These are phyloP conservation scores for Pythium guiyangense DNA, from an alignment of 352 stramenopile genomes.

Conservation along the genomic window DNA sequence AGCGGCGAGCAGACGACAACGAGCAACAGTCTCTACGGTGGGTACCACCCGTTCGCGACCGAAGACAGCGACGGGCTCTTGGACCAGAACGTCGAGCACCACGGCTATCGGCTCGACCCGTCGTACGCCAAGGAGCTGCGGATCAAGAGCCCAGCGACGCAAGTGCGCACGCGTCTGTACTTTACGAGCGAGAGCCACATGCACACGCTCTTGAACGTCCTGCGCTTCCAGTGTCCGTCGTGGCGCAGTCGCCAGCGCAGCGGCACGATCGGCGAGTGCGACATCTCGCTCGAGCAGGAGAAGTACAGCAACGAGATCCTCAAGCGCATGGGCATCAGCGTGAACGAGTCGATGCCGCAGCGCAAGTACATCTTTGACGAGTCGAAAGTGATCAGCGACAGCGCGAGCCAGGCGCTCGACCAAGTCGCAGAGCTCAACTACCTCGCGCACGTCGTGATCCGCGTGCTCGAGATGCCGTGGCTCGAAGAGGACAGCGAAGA, in stretches of 20 bases:
- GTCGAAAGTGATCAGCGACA: conserved; percentile 77
- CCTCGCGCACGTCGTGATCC: conserved; percentile 97
- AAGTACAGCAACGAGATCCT: conserved; percentile 84
- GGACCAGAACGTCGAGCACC: conserved; percentile 76
- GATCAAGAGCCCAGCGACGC: conserved; percentile 91
- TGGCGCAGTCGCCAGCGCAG: conserved; percentile 60
- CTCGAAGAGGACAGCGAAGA: conserved; percentile 79
- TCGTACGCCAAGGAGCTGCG: conserved; percentile 90
- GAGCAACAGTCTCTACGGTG: conserved; percentile 29
- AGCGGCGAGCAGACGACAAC: conserved; percentile 26
- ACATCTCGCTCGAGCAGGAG: conserved; percentile 76
- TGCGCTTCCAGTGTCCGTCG: conserved; percentile 87
- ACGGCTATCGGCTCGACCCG: conserved; percentile 85
- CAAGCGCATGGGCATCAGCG: conserved; percentile 82
- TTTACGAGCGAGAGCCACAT: conserved; percentile 99
- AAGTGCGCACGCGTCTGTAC: conserved; percentile 96
- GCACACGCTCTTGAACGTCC: conserved; percentile 97
- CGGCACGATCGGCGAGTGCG: conserved; percentile 57
- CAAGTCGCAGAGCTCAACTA: conserved; percentile 96
- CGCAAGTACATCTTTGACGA: conserved; percentile 79
- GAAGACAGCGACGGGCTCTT: conserved; percentile 26
- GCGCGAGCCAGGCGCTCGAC: conserved; percentile 66
- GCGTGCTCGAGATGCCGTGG: conserved; percentile 95
- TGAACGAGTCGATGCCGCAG: conserved; percentile 72
- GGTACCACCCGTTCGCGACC: conserved; percentile 17